Conservation (phyloP, 1,139 yeast genomes). For the Torulaspora pretoriensis region DNA sequence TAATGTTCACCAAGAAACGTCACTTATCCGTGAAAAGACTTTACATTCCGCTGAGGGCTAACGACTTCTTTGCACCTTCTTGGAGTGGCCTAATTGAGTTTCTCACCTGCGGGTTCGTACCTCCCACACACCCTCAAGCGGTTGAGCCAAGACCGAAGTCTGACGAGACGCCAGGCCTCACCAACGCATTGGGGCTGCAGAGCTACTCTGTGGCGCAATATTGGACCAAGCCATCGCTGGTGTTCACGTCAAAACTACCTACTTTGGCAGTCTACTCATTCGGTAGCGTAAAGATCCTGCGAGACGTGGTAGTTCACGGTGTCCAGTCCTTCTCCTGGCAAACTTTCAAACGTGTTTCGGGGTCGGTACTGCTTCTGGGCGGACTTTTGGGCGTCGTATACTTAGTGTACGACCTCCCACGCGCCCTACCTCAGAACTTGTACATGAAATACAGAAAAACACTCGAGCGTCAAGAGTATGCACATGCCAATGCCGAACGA, state of each 20-base stretch:
- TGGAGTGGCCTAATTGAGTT: slow-evolving; percentile 49
- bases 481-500: slow-evolving; percentile 71
- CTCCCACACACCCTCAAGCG: slow-evolving; percentile 6
- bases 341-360: slow-evolving; percentile 33
- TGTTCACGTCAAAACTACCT: slow-evolving; percentile 36
- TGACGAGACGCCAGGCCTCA: slow-evolving; percentile 3
- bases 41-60: slow-evolving; percentile 52
- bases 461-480: slow-evolving; percentile 65
- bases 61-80: slow-evolving; percentile 77
- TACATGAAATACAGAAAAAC: slow-evolving; percentile 65
- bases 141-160: slow-evolving; percentile 1
- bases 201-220: slow-evolving; percentile 29
- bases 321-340: slow-evolving; percentile 36
- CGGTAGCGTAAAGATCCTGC: slow-evolving; percentile 37
- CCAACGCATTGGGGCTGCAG: slow-evolving; percentile 22
- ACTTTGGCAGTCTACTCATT: slow-evolving; percentile 35
- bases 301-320: slow-evolving; percentile 35
- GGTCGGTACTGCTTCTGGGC: slow-evolving; percentile 46
- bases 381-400: slow-evolving; percentile 61
- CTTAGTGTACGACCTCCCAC: slow-evolving; percentile 74
- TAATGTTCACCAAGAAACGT: slow-evolving; percentile 76
- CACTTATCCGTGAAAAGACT: slow-evolving; percentile 62
- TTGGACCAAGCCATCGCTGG: slow-evolving; percentile 33
- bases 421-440: slow-evolving; percentile 81
- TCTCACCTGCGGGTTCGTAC: slow-evolving; percentile 29